Conservation (phyloP, 1,284 basidiomycete genomes). For the Pyrrhoderma noxium region DNA sequence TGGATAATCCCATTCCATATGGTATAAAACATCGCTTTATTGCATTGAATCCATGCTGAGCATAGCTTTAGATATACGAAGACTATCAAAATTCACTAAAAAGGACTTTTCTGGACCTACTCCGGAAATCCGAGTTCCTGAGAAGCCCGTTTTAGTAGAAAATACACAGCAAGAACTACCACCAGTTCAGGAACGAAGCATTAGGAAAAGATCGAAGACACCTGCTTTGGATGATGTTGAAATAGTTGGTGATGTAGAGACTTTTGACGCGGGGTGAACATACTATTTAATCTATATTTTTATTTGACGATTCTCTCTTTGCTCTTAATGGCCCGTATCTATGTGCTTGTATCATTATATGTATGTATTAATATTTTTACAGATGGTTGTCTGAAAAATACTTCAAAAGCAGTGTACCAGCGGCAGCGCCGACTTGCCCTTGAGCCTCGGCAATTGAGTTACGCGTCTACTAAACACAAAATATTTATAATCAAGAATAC, state of each 20-base stretch:
- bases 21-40: slow-evolving; percentile 39
- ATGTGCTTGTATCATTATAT: too few species aligned
- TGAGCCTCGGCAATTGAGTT: too few species aligned
- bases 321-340: too few species aligned
- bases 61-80: slow-evolving; percentile 48
- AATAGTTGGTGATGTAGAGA: slow-evolving; percentile 16
- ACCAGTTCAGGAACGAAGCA: not conserved
- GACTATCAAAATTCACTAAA: slow-evolving; percentile 66
- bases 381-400: too few species aligned
- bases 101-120: slow-evolving; percentile 75
- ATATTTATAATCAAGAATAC: too few species aligned
- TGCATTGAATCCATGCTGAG: not conserved
- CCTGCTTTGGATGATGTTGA: slow-evolving; percentile 14
- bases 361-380: too few species aligned
- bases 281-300: not conserved
- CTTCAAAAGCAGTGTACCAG: too few species aligned
- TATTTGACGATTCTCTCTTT: not conserved
- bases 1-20: slow-evolving; percentile 62
- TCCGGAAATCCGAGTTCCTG: slow-evolving; percentile 56
- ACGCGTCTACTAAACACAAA: too few species aligned
- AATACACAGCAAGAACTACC: not conserved
- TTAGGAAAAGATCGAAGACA: slow-evolving; percentile 13
- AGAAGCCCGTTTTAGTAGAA: slow-evolving; percentile 9
- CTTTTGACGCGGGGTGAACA: slow-evolving; percentile 4
- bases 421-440: too few species aligned